Base-by-base conservation (phyloP, 176 grass and related monocot genomes). In the Bromus sterilis region DNA sequence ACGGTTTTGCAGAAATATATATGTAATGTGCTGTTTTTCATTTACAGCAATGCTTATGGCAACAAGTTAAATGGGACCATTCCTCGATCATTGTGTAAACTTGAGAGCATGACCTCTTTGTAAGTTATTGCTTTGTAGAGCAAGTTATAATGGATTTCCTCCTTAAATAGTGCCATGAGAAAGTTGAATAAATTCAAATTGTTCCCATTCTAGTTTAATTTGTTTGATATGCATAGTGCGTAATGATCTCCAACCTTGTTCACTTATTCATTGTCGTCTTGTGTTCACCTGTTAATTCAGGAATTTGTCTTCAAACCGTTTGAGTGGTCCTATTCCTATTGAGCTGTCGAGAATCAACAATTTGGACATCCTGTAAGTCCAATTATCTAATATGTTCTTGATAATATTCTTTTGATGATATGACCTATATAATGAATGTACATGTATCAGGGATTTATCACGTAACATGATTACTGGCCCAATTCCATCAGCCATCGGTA, bases 21-120 rank as follows among this genome's bases (percentile, higher is more conserved):
- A 61, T 73, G 8, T 80, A 28, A 84, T 65, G 32, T 40, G 21
- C 55, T 82, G 16, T 7, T 78, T 88, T 36, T 78, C 20, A 51
- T 65, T 77, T 67, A 23, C 89, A 99, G 97, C n/a, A 96, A 96
- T 92, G 97, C 75, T 7, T 82, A 90, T 60, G 87, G 93, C n/a
- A 99, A 99, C 74, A 96, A 91, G 44, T 83, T 99, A 83, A 91
- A 92, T 85, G 97, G 97, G 63, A 94, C 91, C 10, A 99, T 99
- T 86, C 97, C 97, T 63, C 80, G 84, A 44, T 93, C 85, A 2
- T 85, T 99, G 41, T 83, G 76, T 35, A 93, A 93, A 55, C 97
- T 99, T 15, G 89, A 99, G 70, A 99, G 97, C 91, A 96, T 99
- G 97, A 99, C 97, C 16, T 99, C 93, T 66, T 72, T 99, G 97